Evolutionary conservation across 2,329 filamentous ascomycete genomes (phyloP), one percentile per base, ranked within the genome.

Genomic region (Hypoxylon sp.): DNA sequence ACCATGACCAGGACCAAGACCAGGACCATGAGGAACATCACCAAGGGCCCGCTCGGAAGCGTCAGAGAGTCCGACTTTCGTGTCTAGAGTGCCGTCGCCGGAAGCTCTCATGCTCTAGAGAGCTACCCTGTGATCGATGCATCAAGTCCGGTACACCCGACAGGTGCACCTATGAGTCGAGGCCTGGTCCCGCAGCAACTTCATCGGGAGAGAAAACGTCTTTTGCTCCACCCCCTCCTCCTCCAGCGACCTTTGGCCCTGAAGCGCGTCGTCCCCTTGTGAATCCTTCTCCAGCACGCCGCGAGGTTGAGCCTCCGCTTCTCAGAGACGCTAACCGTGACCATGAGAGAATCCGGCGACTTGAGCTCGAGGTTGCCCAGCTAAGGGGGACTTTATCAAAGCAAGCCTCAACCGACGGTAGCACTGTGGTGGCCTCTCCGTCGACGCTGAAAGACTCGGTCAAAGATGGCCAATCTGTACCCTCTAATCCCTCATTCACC

Each of bases 91-190:
- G 87, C 72, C 85, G 87, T 46, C 83, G 87, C 59, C 82, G 87
- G 61, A 89, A 89, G 80, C 81, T 89, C 39, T 89, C 87, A 27
- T 89, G 87, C 76, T 88, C 89, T 77, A 82, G 87, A 67, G 87
- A 87, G 75, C 83, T 88, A 72, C 87, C 87, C 24, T 89, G 87
- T 74, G 86, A 88, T 77, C 85, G 87, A 51, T 89, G 87, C 77
- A 83, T 89, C 77, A 89, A 88, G 79, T 88, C 86, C 67, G 87
- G 86, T 73, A 89, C 87, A 29, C 84, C 87, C 19, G 87, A 88
- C 56, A 83, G 85, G 15, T 89, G 87, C 78, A 87, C 84, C 68
- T 89, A 89, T 74, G 87, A 89, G 77, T 84, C 86, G 31, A 77
- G 81, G 37, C 81, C 82, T 19, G 81, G 82, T 29, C 46, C 69